Evolutionary conservation across 345 rosid species (phyloP), one percentile per base, ranked within the genome.

Genomic region (Rhodomyrtus tomentosa): DNA sequence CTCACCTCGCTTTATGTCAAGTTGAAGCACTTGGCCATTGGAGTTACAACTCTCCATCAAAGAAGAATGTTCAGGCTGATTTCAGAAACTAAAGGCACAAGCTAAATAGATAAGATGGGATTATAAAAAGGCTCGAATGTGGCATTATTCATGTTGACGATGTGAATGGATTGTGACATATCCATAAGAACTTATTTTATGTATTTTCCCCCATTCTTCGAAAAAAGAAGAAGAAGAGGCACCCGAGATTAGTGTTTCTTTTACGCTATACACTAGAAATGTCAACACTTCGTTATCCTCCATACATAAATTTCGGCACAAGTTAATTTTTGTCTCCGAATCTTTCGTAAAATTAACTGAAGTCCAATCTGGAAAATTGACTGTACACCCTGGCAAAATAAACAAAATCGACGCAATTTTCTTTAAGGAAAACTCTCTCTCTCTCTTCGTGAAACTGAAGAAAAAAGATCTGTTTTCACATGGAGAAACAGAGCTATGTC

Each of bases 1-100:
- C 85, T 92, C 92, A 55, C 88, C 88, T 82, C 92, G 91, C 82
- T 88, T 86, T 90, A 93, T 96, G 51, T 62, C 83, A 20, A 96
- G 92, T 38, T 88, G 86, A 84, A 87, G 80, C 13, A 27, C 50
- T 5, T 81, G 86, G 68, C 90, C 91, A 85, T 92, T 89, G 51
- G 89, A 86, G 62, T 88, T 7, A 32, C 36, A 32, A 32, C 18
- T 92, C 49, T 92, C 94, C 97, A 92, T 90, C 49, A 85, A 49
- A 45, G 81, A 86, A 68, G 86, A 85, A 45, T 88, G 88, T 85
- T 87, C 89, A 85, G 89, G 27, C 83, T 86, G 36, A 18, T 68
- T 62, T 92, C 68, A 83, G 89, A 90, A 84, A 94, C 95, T 91
- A 88, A 10, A 59, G 74, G 74, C 74, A 32, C 42, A n/a, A 83